Evolutionary conservation across 768 basidiomycete genomes (phyloP).

Genomic region (Mycena epipterygia): DNA sequence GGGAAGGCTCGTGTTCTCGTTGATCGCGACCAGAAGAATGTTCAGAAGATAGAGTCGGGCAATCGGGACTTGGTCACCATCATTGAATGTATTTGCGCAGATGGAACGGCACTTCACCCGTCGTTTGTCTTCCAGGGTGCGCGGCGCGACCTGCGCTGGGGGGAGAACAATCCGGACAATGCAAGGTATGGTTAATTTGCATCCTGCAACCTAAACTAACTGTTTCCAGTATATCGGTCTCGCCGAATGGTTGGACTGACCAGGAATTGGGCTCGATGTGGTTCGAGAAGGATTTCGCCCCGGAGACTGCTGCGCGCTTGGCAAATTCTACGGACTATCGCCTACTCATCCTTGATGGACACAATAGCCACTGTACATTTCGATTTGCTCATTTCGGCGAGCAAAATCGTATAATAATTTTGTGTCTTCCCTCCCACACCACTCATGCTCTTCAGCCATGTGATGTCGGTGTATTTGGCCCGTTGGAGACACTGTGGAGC

Average conservation of each 20-base stretch:
- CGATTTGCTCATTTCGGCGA: constrained; percentile 36
- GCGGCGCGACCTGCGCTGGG: constrained; percentile 28
- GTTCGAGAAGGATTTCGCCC: constrained; percentile 41
- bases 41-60: constrained; percentile 43
- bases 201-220: background rate
- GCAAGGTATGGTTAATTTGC: constrained; percentile 30
- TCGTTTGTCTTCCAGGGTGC: constrained; percentile 51
- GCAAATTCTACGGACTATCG: constrained; percentile 25
- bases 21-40: constrained; percentile 29
- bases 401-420: constrained; percentile 43
- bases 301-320: constrained; percentile 20
- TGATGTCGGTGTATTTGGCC: constrained; percentile 54
- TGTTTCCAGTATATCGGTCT: constrained; percentile 31
- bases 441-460: too few relatives aligned
- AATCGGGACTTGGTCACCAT: constrained; percentile 61
- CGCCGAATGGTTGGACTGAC: constrained; percentile 46
- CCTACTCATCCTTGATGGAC: constrained; percentile 39
- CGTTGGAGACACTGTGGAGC: constrained; percentile 42
- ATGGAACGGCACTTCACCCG: constrained; percentile 53
- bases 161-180: constrained; percentile 30
- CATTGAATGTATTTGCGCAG: constrained; percentile 59
- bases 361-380: constrained; percentile 35
- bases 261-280: constrained; percentile 39
- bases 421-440: constrained; percentile 54
- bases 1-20: constrained; percentile 36